phyloP scores from a whole-genome alignment of 495 filamentous ascomycete genomes.

The Annulohypoxylon stygium region DNA sequence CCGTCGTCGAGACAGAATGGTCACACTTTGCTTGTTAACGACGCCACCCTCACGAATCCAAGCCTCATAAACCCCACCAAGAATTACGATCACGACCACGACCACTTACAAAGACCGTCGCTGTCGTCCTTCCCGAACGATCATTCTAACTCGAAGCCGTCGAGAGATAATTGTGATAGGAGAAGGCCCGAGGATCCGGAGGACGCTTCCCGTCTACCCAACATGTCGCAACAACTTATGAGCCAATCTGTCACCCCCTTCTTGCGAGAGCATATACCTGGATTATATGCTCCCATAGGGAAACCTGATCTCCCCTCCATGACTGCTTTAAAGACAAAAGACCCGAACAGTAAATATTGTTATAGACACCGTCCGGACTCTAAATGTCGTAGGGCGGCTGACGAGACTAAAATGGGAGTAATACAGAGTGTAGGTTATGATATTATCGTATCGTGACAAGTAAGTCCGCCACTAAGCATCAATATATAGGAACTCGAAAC shows the following conservation, averaged over 20 bases:
- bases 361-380: conserved; percentile 95
- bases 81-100: conserved; percentile 7
- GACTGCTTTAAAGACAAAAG: conserved; percentile 58
- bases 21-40: conserved; percentile 20
- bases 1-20: conserved; percentile 36
- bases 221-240: conserved; percentile 64
- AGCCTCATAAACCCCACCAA: conserved; percentile 31
- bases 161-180: conserved; percentile 57
- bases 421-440: conserved; percentile 77
- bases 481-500: conserved; percentile 78
- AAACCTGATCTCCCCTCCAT: conserved; percentile 55
- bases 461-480: background rate
- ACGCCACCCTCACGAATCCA: conserved; percentile 22
- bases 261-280: conserved; percentile 85
- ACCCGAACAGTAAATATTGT: conserved; percentile 90
- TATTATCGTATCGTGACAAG: background rate
- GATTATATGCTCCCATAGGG: conserved; percentile 80
- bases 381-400: conserved; percentile 90
- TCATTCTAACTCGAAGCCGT: conserved; percentile 45
- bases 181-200: conserved; percentile 56
- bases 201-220: conserved; percentile 54
- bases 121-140: conserved; percentile 31
- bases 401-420: conserved; percentile 95
- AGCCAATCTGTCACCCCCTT: conserved; percentile 79
- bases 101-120: conserved; percentile 32